These are phyloP conservation scores for Areca catechu DNA, from an alignment of 176 grass and related monocot genomes.

Conservation along the genomic window DNA sequence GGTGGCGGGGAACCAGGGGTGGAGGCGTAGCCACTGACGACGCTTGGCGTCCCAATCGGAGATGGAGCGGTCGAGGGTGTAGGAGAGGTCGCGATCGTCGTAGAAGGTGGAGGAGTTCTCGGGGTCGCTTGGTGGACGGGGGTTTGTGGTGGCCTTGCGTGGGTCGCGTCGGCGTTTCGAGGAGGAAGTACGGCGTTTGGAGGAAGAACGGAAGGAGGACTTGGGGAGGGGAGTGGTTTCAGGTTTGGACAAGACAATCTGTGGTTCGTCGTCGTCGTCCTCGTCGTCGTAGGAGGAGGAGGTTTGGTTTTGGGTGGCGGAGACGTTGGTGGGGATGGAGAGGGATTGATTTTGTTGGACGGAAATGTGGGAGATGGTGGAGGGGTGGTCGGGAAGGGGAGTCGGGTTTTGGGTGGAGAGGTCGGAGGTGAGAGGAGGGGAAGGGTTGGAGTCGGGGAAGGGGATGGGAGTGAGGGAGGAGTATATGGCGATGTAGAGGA, in stretches of 20 bases:
- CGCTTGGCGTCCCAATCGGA: constrained; percentile 72
- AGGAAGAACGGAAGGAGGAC: too few species aligned
- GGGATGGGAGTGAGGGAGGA: constrained; percentile 30
- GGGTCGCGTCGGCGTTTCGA: too few species aligned
- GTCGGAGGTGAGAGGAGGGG: constrained; percentile 2
- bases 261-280: background rate
- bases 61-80: constrained; percentile 59
- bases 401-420: background rate
- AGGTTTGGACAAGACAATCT: too few species aligned
- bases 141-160: too few species aligned
- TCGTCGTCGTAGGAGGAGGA: background rate
- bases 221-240: too few species aligned
- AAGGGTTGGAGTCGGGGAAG: constrained; percentile 6
- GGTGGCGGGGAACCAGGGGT: constrained; percentile 17
- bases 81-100: constrained; percentile 52
- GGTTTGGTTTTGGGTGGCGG: too few species aligned
- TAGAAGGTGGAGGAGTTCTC: constrained; percentile 40
- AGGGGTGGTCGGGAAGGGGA: too few species aligned
- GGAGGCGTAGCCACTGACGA: constrained; percentile 45
- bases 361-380: background rate
- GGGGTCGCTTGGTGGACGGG: too few species aligned
- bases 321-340: too few species aligned
- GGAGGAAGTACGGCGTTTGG: too few species aligned
- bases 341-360: too few species aligned
- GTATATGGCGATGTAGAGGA: constrained; percentile 10